A percentile compares a stretch with the other conserved stretches of the same genome.
Evolutionary conservation across 345 rosid genomes (phyloP).

Genomic region (Camelina sativa): DNA sequence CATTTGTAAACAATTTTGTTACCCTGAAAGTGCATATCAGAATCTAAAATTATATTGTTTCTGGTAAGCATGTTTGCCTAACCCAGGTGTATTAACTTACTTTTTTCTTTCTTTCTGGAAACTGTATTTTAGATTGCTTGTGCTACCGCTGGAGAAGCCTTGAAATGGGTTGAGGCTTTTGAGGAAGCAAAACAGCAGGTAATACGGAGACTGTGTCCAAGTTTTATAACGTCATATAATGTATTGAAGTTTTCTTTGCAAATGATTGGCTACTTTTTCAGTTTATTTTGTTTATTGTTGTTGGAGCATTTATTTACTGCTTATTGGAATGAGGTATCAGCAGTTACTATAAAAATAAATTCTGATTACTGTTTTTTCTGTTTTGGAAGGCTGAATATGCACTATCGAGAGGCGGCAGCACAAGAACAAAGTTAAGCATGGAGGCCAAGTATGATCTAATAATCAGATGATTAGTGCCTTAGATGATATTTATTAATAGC

Average conservation of each 20-base stretch:
- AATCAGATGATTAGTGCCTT: slow-evolving; percentile 22
- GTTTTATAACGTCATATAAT: slow-evolving; percentile 16
- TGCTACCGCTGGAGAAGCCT: slow-evolving; percentile 85
- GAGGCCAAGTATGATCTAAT: slow-evolving; percentile 75
- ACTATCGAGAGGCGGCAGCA: slow-evolving; percentile 63
- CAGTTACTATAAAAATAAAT: not conserved
- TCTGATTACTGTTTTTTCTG: slow-evolving; percentile 20
- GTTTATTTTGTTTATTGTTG: slow-evolving; percentile 10
- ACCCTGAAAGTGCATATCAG: slow-evolving; percentile 7
- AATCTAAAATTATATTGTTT: not conserved
- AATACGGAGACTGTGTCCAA: slow-evolving; percentile 28
- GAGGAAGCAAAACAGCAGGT: slow-evolving; percentile 98
- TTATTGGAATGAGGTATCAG: slow-evolving; percentile 20
- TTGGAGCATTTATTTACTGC: slow-evolving; percentile 16
- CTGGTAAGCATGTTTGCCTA: slow-evolving; percentile 19
- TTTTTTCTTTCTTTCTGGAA: slow-evolving; percentile 22
- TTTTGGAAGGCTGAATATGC: slow-evolving; percentile 77
- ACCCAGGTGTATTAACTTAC: slow-evolving; percentile 14
- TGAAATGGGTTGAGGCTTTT: slow-evolving; percentile 94
- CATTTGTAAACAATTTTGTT: slow-evolving; percentile 1
- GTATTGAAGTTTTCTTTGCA: slow-evolving; percentile 11
- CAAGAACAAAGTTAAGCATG: slow-evolving; percentile 76
- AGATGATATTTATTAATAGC: not conserved
- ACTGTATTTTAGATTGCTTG: slow-evolving; percentile 81
- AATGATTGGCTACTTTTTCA: slow-evolving; percentile 1